Conservation (phyloP, 2,329 filamentous ascomycete genomes). For the Elsinoe fawcettii region DNA sequence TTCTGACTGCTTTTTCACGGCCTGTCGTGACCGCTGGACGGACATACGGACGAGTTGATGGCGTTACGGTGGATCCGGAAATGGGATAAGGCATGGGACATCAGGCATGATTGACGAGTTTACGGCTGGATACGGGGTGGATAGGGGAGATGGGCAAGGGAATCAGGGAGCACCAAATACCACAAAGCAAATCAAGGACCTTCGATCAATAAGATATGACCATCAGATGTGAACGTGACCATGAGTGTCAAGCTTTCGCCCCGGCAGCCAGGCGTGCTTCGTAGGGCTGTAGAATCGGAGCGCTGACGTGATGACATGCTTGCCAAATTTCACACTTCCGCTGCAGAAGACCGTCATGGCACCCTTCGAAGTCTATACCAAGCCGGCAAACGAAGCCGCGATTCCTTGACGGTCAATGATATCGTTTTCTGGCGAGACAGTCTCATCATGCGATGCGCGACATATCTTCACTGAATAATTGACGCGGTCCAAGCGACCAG, state of each 20-base stretch:
- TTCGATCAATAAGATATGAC: not conserved
- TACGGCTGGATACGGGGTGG: not conserved
- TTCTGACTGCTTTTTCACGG: not conserved
- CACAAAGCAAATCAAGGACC: not conserved
- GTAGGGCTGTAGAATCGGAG: too few species aligned
- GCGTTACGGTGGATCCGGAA: slow-evolving; percentile 5
- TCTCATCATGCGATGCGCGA: too few species aligned
- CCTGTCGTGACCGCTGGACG: slow-evolving; percentile 1
- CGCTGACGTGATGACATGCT: too few species aligned
- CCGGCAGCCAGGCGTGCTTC: too few species aligned
- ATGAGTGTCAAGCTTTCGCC: not conserved
- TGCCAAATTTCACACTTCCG: too few species aligned
- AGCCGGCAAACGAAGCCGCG: too few species aligned
- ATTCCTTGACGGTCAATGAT: too few species aligned
- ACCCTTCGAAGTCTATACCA: too few species aligned
- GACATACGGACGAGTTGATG: not conserved
- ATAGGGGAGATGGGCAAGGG: not conserved
- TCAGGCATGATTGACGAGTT: not conserved
- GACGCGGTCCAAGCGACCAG: too few species aligned
- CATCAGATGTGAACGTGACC: not conserved
- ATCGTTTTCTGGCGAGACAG: too few species aligned
- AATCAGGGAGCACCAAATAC: not conserved
- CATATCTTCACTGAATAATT: too few species aligned
- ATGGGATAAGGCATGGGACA: not conserved
- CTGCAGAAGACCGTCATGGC: too few species aligned